Base-by-base conservation (phyloP, 371 early-diverging fungal genomes). In the Saksenaea vasiformis region DNA sequence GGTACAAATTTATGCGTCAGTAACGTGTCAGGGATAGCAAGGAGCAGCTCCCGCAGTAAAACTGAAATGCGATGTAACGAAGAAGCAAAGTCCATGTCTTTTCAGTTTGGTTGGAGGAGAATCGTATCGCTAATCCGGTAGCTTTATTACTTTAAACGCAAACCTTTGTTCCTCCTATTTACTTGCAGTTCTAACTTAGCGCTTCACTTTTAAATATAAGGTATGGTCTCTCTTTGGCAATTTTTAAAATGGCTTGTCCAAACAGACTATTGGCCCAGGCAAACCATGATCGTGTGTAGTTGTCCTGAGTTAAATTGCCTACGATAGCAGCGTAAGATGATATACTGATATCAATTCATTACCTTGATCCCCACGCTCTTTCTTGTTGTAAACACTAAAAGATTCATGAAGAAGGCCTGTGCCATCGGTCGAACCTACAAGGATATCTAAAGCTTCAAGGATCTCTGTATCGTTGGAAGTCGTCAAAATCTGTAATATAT, bases 241-340 rank as follows among this genome's bases (percentile, higher is more conserved):
- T 62, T 54, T 79, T 69, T 27, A 84, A 28, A 14, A 84, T 71
- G 3, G 81, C 68, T 53, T 84, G 80, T 1, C 76, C 83, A 67
- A 84, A 77, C 38, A 84, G 62, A 5, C 73, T 72, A 39, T 83
- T 83, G 15, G 81, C 83, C 85, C 83, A 83, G 22, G 82, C 70
- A 65, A 84, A 84, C 81, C 81, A 83, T 61, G 71, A 47, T n/a
- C 82, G 56, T 0, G 81, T 82, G 56, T 71, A 79, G 0, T 39
- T 39, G n/a, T 39, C 66, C 67, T 9, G 36, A 36, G 15, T 60
- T 37, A 26, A 53, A 70, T 36, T 66, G n/a, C 28, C 19, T 35
- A 39, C 10, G 26, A 15, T 14, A 27, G 2, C 19, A 15, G 5
- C 9, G 41, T n/a, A n/a, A 34, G 5, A 19, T 17, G 5, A 1